Conservation (phyloP, 768 basidiomycete species). For the Macrocybe gigantea region DNA sequence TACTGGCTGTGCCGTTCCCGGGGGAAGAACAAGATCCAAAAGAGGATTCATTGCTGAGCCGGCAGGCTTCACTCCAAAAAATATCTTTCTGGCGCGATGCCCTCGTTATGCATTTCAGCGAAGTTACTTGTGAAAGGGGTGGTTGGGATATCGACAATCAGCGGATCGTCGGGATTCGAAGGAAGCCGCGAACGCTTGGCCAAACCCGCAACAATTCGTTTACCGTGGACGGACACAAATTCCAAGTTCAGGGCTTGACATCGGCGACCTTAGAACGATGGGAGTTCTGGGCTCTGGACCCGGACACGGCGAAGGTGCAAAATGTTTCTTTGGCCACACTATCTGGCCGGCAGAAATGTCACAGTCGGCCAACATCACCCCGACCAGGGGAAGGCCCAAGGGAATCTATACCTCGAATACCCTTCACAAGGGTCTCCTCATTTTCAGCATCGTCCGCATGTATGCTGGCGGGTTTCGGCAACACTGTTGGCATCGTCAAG, state of each 20-base stretch:
- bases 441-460: conserved; percentile 43
- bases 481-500: conserved; percentile 62
- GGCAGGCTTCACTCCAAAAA: conserved; percentile 30
- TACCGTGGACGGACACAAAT: no score
- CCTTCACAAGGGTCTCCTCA: conserved; percentile 75
- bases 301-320: conserved; percentile 38
- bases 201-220: conserved; percentile 6
- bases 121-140: conserved; percentile 67
- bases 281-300: conserved; percentile 81
- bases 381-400: conserved; percentile 14
- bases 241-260: conserved; percentile 41
- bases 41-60: conserved; percentile 12
- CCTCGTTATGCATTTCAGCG: conserved; percentile 45
- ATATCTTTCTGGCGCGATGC: conserved; percentile 52
- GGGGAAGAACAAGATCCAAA: conserved; percentile 33
- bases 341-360: conserved; percentile 14
- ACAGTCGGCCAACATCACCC: conserved; percentile 14
- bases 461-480: conserved; percentile 72
- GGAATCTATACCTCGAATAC: conserved; percentile 48
- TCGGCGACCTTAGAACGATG: conserved; percentile 67
- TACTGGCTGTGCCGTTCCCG: conserved; percentile 37
- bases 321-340: conserved; percentile 49
- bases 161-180: conserved; percentile 64
- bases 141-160: conserved; percentile 63
- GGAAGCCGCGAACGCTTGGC: conserved; percentile 45